Conservation (phyloP, 2,329 filamentous ascomycete genomes). For the Aspergillus spinulosporus region DNA sequence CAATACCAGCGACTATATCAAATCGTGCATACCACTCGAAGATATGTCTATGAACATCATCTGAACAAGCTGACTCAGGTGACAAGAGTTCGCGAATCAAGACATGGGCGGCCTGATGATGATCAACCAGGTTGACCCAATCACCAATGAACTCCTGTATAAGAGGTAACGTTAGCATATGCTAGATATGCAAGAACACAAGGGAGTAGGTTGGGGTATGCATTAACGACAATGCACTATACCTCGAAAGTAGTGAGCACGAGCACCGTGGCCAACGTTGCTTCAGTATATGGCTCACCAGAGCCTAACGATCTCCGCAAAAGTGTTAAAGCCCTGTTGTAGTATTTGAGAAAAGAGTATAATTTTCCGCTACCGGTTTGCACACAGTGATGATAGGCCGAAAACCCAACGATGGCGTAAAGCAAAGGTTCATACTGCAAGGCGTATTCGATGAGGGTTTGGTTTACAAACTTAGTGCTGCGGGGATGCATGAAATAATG, state of each 20-base stretch:
- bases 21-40: conserved; percentile 90
- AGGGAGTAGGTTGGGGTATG: conserved; percentile 1
- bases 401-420: conserved; percentile 83
- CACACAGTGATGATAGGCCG: conserved; percentile 81
- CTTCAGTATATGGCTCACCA: conserved; percentile 68
- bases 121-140: conserved; percentile 89
- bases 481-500: conserved; percentile 80
- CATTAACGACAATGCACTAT: conserved; percentile 28
- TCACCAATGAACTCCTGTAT: conserved; percentile 87
- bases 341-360: conserved; percentile 80
- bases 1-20: conserved; percentile 78
- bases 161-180: conserved; percentile 15
- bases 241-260: conserved; percentile 94
- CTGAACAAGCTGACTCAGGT: conserved; percentile 70
- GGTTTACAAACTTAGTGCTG: conserved; percentile 70
- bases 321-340: conserved; percentile 80
- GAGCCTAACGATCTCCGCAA: conserved; percentile 71
- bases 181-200: not conserved
- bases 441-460: conserved; percentile 69
- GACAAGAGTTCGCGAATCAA: conserved; percentile 77
- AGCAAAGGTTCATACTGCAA: conserved; percentile 76
- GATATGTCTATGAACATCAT: conserved; percentile 69
- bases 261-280: conserved; percentile 81
- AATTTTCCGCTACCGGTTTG: conserved; percentile 70
- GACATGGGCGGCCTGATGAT: conserved; percentile 84